Evolutionary conservation across 495 filamentous ascomycete species (phyloP).

Genomic region (Lasiosphaeria hispida): DNA sequence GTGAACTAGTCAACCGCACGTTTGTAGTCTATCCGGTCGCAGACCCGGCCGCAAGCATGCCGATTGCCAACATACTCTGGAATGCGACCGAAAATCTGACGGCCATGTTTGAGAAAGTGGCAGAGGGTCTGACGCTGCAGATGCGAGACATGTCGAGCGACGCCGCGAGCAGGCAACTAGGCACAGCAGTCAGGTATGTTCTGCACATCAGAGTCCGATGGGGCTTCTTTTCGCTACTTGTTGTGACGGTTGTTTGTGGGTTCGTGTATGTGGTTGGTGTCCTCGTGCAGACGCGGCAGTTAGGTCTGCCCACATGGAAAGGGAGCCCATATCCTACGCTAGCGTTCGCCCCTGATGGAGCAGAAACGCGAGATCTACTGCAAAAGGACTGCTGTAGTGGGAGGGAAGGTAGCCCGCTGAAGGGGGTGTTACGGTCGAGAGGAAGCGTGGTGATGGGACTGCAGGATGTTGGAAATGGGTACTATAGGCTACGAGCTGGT

Average conservation of each 20-base stretch:
- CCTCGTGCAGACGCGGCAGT: background rate
- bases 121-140: background rate
- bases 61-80: background rate
- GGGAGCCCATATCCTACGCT: background rate
- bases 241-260: background rate
- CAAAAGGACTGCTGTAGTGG: too few species aligned
- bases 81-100: background rate
- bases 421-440: too few species aligned
- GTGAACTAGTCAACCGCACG: background rate
- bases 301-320: background rate
- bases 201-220: background rate
- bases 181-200: background rate
- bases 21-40: background rate
- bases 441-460: too few species aligned
- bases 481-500: too few species aligned
- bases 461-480: too few species aligned
- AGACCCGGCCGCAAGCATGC: background rate
- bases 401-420: too few species aligned
- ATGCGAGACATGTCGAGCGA: background rate
- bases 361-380: too few species aligned
- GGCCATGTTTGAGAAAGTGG: background rate
- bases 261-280: background rate
- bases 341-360: too few species aligned
- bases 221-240: constrained; percentile 1
- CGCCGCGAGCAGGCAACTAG: background rate